A percentile compares a stretch with the other conserved stretches of the same genome.
phyloP scores from a whole-genome alignment of 805 yeast genomes.

The Komagataella phaffii region DNA sequence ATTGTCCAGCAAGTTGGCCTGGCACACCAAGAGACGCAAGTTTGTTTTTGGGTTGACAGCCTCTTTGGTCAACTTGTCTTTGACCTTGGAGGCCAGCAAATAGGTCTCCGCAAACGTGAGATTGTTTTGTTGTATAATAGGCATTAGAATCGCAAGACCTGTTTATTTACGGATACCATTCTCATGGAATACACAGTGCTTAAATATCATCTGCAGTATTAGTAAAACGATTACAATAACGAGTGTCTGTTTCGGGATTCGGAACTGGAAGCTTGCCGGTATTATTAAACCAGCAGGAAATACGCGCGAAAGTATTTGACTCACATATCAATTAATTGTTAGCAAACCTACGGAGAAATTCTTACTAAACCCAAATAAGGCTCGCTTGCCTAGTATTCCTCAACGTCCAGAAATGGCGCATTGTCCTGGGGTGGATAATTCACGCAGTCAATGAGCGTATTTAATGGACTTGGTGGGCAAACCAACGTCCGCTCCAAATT shows the following conservation, averaged over 20 bases:
- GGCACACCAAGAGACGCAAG: conserved; percentile 46
- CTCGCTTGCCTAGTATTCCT: not conserved
- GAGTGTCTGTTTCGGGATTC: not conserved
- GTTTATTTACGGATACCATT: not conserved
- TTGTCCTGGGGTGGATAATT: not conserved
- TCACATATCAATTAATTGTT: not conserved
- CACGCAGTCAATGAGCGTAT: not conserved
- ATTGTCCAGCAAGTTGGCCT: conserved; percentile 58
- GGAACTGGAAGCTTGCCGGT: not conserved
- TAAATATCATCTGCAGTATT: not conserved
- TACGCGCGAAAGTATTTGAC: not conserved
- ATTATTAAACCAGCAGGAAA: not conserved
- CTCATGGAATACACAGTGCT: not conserved
- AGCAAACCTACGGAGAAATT: not conserved
- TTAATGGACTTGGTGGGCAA: not conserved
- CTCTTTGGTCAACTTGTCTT: conserved; percentile 47
- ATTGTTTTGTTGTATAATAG: not conserved
- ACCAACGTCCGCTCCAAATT: not conserved
- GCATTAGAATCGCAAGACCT: not conserved
- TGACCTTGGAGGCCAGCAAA: conserved; percentile 50
- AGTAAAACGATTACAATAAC: not conserved
- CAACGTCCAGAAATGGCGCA: not conserved
- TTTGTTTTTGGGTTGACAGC: conserved; percentile 45
- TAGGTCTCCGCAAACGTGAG: conserved; percentile 31
- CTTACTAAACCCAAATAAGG: too few relatives aligned